phyloP scores from a whole-genome alignment of 441 rosid genomes.

The Flueggea neowawraea region DNA sequence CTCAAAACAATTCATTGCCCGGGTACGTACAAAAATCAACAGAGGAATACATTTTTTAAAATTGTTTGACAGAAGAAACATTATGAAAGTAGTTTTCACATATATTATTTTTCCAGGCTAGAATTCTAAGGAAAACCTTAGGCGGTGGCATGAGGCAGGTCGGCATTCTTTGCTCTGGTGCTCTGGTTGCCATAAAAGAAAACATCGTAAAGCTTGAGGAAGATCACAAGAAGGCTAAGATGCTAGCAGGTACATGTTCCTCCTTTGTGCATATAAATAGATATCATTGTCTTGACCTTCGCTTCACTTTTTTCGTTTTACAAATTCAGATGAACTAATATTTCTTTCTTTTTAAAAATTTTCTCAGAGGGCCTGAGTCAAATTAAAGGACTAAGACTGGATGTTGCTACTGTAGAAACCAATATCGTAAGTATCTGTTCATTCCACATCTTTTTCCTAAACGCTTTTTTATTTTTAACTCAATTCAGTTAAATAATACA shows the following conservation, averaged over 20 bases:
- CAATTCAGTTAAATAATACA: not conserved
- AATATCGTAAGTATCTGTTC: constrained; percentile 63
- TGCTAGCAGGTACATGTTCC: constrained; percentile 57
- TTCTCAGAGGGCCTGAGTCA: constrained; percentile 65
- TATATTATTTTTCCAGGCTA: constrained; percentile 42
- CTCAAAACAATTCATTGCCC: constrained; percentile 64
- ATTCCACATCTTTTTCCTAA: not conserved
- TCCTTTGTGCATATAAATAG: not conserved
- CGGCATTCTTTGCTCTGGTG: constrained; percentile 81
- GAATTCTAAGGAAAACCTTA: constrained; percentile 78
- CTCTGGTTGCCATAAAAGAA: constrained; percentile 73
- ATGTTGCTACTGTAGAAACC: constrained; percentile 74
- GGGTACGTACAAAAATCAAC: constrained; percentile 36
- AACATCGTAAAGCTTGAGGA: constrained; percentile 59
- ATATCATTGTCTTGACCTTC: not conserved
- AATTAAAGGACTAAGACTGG: constrained; percentile 64
- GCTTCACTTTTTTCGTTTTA: not conserved
- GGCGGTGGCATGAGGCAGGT: constrained; percentile 98
- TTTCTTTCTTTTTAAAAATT: constrained; percentile 5
- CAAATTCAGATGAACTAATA: constrained; percentile 2
- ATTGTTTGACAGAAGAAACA: not conserved
- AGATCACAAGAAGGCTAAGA: constrained; percentile 81
- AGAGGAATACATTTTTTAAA: not conserved
- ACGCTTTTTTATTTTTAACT: not conserved
- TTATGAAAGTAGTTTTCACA: not conserved